Evolutionary conservation across 192 early-diverging fungal genomes (phyloP).

Genomic region (Gigaspora rosea): DNA sequence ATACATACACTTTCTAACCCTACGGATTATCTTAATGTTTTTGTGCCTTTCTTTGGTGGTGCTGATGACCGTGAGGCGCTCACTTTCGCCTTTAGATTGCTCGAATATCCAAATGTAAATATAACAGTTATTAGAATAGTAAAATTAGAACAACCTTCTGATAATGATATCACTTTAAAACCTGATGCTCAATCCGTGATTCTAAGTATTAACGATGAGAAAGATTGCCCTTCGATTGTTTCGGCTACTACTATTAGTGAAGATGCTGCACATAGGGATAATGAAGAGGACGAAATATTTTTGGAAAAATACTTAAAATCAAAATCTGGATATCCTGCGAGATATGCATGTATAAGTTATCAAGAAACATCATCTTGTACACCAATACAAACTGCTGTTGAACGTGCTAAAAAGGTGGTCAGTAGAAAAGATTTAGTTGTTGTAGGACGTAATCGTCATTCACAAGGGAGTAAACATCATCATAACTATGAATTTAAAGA

Average conservation of each 20-base stretch:
- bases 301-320: slow-evolving; percentile 6
- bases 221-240: slow-evolving; percentile 4
- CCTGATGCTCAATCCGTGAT: background rate
- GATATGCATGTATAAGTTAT: slow-evolving; percentile 37
- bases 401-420: slow-evolving; percentile 37
- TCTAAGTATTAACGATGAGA: background rate
- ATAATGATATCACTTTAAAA: background rate
- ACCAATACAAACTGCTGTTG: slow-evolving; percentile 45
- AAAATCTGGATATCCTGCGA: slow-evolving; percentile 20
- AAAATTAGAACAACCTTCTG: slow-evolving; percentile 23
- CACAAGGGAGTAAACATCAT: background rate
- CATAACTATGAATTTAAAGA: slow-evolving; percentile 24
- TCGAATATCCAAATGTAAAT: slow-evolving; percentile 43
- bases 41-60: slow-evolving; percentile 75
- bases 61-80: slow-evolving; percentile 71
- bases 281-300: slow-evolving; percentile 6
- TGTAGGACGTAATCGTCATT: slow-evolving; percentile 40
- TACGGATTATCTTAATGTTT: slow-evolving; percentile 35
- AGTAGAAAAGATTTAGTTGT: slow-evolving; percentile 53
- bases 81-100: slow-evolving; percentile 52
- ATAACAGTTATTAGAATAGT: slow-evolving; percentile 51
- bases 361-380: slow-evolving; percentile 32
- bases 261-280: slow-evolving; percentile 16
- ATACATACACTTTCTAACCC: slow-evolving; percentile 33
- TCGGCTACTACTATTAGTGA: slow-evolving; percentile 11